Evolutionary conservation across 2,329 filamentous ascomycete genomes (phyloP).

Genomic region (Colletotrichum liriopes): DNA sequence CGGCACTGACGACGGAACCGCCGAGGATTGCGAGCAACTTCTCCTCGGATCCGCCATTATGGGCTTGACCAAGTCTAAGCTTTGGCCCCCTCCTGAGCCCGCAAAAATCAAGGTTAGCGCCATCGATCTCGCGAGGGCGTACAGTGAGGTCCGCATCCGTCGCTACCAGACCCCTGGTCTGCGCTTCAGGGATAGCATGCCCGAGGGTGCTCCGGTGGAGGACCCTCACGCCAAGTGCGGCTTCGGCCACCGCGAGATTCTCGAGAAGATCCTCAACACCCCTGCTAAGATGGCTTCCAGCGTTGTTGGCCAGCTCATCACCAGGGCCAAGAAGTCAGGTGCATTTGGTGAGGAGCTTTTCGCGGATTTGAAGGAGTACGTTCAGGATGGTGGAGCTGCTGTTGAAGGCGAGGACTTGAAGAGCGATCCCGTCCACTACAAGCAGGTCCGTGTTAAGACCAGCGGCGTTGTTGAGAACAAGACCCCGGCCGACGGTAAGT

Average conservation of each 20-base stretch:
- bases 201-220: conserved; percentile 28
- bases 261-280: conserved; percentile 41
- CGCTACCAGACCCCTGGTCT: conserved; percentile 41
- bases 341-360: conserved; percentile 39
- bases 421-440: conserved; percentile 40
- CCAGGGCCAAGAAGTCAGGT: conserved; percentile 36
- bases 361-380: conserved; percentile 35
- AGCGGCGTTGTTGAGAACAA: conserved; percentile 28
- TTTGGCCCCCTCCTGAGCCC: conserved; percentile 37
- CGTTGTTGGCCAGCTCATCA: conserved; percentile 37
- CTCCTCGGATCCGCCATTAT: conserved; percentile 42
- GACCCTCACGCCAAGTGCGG: conserved; percentile 39
- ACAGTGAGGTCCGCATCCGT: conserved; percentile 38
- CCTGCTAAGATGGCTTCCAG: conserved; percentile 35
- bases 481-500: conserved; percentile 35
- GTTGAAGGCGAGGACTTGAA: conserved; percentile 39
- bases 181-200: conserved; percentile 32
- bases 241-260: conserved; percentile 36
- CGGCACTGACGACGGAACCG: conserved; percentile 36
- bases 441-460: conserved; percentile 28
- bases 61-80: conserved; percentile 36
- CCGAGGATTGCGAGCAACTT: conserved; percentile 41
- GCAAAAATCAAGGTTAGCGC: conserved; percentile 39
- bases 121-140: conserved; percentile 36
- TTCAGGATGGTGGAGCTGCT: conserved; percentile 37